phyloP scores from a whole-genome alignment of 306 rosid species.

The Begonia masoniana region DNA sequence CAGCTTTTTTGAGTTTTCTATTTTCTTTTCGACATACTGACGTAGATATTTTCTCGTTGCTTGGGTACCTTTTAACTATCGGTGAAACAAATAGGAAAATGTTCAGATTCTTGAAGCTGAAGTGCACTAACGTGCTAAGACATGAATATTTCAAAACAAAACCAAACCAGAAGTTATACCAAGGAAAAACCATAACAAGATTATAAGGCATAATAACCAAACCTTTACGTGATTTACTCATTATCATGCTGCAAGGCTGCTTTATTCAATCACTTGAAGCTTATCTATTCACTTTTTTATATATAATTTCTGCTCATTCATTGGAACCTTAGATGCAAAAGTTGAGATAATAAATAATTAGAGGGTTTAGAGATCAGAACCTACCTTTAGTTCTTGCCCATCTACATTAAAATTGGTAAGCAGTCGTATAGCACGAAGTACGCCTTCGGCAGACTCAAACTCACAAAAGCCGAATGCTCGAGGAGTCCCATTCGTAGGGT shows the following conservation, averaged over 20 bases:
- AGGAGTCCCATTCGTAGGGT: constrained; percentile 78
- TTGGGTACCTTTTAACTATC: constrained; percentile 65
- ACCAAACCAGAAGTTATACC: too few species aligned
- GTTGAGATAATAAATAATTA: too few species aligned
- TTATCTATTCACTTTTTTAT: too few species aligned
- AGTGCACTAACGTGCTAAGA: too few species aligned
- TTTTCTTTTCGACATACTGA: constrained; percentile 55
- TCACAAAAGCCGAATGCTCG: constrained; percentile 89
- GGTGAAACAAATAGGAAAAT: constrained; percentile 13
- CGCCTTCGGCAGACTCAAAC: constrained; percentile 95
- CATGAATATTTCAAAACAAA: too few species aligned
- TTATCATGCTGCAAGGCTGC: too few species aligned
- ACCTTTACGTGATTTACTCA: too few species aligned
- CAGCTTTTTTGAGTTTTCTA: constrained; percentile 44
- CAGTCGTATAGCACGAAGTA: constrained; percentile 86
- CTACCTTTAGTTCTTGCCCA: constrained; percentile 89
- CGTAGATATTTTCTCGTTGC: constrained; percentile 57
- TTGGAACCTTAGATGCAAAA: too few species aligned
- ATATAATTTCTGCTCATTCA: too few species aligned
- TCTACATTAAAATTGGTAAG: constrained; percentile 77
- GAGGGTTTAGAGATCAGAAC: not conserved
- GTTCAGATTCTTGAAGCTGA: constrained; percentile 6
- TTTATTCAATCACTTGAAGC: too few species aligned
- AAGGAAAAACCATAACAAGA: too few species aligned
- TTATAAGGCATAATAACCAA: too few species aligned